Base-by-base conservation (phyloP, 1,284 basidiomycete genomes). In the Mycena sp. region DNA sequence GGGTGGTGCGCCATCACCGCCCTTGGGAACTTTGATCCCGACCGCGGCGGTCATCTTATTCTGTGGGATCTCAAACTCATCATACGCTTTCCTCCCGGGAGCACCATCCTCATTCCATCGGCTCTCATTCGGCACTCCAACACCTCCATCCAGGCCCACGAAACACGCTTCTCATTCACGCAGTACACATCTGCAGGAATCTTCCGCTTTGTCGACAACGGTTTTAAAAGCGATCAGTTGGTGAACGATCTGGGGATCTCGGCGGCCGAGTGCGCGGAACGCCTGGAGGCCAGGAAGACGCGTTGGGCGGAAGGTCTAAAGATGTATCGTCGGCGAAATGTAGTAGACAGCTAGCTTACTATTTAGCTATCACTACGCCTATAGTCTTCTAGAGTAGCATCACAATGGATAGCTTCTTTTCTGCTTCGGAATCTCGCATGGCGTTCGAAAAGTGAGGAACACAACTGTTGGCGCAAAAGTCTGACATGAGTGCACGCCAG, bases 1-100 rank as follows among this genome's bases (percentile, higher is more conserved):
- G 70, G 70, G 2, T 72, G 70, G 70, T 72, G 70, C 34, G 39
- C 48, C 6, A 64, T 72, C 46, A 72, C 70, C 1, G 50, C 70
- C 30, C 56, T 72, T 4, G 70, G 70, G 0, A 4, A 37, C 3
- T 72, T 30, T 20, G 41, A 61, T 6, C 22, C 25, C 8, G 16
- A 46, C 22, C 25, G 34, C 16, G 60, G 64, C 34, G 54, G 64
- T 9, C 64, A 65, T n/a, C 34, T 65, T 0, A 59, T 67, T 39
- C 56, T 67, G 4, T 67, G 65, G 65, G 65, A 59, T n/a, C 20
- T 65, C 2, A 34, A 34, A 20, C 63, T 65, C 30, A 20, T 65
- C 30, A 56, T 65, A 20, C 16, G 25, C 14, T 65, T 56, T 37
- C 37, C 52, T 11, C 63, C 50, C 9, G 50, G 63, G n/a, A 18